Base-by-base conservation (phyloP, 1,284 basidiomycete species). In the Marasmius fiardii region DNA sequence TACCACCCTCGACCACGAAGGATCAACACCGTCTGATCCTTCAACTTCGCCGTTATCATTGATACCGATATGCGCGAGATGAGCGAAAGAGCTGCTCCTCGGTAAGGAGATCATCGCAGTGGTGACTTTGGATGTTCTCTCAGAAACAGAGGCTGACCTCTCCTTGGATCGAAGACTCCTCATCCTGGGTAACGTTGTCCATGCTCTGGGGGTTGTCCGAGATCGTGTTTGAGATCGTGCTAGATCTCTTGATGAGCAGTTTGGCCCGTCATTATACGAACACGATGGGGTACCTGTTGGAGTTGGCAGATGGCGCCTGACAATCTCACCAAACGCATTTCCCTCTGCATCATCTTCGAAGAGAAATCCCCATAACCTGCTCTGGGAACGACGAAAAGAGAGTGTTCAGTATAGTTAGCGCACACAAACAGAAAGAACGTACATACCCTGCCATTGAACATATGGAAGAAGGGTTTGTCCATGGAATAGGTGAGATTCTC, bases 391-490 rank as follows among this genome's bases (percentile, higher is more conserved):
- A 21, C 4, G 58, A 51, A 47, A 50, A n/a, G 43, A 55, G 20
- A 43, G 37, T 41, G 20, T 35, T 23, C 8, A 49, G 39, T 53
- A 28, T 33, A 33, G 50, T 21, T 34, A 34, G 7, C n/a, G n/a
- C 39, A 18, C 11, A 16, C 16, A 16, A 47, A 39, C 52, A 33
- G 33, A 45, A 8, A 26, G 41, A 24, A 20, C 24, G 34, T 21
- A 74, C 87, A 65, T 66, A 94, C 93, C 73, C 89, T 85, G 43
- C 90, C 92, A 31, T 84, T 82, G 70, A 95, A 95, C 31, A 86
- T 81, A 71, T 97, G 94, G 74, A 97, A 97, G 76, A 95, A 97
- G 1, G 93, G 90, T 60, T 90, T 86, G 70, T 97, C 94, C 63
- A 90, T 81, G 63, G 86, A 84, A 71, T 95, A 98, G 55, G 86